Evolutionary conservation across 2,329 filamentous ascomycete species (phyloP), one percentile per base, ranked within the genome.

Genomic region (Penicillium sp.): DNA sequence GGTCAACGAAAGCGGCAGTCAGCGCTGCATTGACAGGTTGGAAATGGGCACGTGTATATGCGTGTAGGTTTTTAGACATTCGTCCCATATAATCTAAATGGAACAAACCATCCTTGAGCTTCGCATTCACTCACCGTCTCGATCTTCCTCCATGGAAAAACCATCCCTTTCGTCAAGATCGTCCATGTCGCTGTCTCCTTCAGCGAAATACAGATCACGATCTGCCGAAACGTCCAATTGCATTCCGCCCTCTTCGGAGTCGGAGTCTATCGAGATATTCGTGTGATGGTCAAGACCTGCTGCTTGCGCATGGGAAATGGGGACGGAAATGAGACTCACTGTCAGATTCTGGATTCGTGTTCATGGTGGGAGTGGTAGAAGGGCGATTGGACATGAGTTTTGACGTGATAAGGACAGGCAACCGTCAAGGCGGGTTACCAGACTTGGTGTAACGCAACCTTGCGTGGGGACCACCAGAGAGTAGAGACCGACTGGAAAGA

Each of bases 221-320:
- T 56, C 47, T 25, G 46, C 39, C 13, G 18, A 18, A 18, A 51
- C 33, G 7, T 63, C 60, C 35, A 64, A 36, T 29, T 61, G 51
- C 61, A 65, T 64, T 9, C 53, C 55, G 13, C 61, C 59, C 35
- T 57, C 53, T 9, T 57, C 54, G 0, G 51, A 51, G 11, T 58
- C 58, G 3, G 51, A 52, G 13, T 61, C 55, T 3, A 48, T 48
- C 4, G 40, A 34, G 33, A 43, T 43, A 9, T 43, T 35, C 11
- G 33, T 43, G 24, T 36, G 33, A 9, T 13, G 9, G 18, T 25
- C 28, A 3, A 24, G 7, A 24, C 5, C 29, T 43, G 5, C 27
- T 4, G 27, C n/a, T 41, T 28, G 34, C 11, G 12, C 18, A 18
- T 18, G 18, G 3, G 18, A 2, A 18, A 18, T 18, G 3, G 18